phyloP scores from a whole-genome alignment of 2,329 filamentous ascomycete genomes.

The Trichoderma atrobrunneum region DNA sequence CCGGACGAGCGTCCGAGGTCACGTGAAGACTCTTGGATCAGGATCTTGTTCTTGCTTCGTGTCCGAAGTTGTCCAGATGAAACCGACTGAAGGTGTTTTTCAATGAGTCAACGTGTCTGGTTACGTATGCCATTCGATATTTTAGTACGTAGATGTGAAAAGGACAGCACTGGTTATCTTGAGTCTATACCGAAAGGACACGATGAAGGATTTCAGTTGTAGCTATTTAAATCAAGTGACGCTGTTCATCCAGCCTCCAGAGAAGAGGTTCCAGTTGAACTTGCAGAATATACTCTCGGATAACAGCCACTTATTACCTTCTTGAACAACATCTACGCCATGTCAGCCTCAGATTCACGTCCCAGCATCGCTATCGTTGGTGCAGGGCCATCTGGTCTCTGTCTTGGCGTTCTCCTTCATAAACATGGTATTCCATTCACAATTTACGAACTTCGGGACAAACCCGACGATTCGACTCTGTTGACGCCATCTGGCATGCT shows the following conservation, averaged over 20 bases:
- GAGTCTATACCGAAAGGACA: neutral
- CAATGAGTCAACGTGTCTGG: neutral
- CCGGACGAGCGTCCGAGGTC: neutral
- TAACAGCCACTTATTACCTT: neutral
- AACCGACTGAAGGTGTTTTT: neutral
- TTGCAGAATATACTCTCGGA: neutral
- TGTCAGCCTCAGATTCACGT: neutral
- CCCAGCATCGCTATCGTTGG: slow-evolving; percentile 34
- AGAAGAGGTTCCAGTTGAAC: neutral
- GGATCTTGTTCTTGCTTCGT: neutral
- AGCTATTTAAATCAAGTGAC: neutral
- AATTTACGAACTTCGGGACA: slow-evolving; percentile 36
- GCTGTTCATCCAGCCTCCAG: neutral
- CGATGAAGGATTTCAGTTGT: neutral
- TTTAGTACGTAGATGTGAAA: neutral
- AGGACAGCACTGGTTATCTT: neutral
- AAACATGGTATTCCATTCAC: slow-evolving; percentile 33
- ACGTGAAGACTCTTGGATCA: neutral
- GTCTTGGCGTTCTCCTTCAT: slow-evolving; percentile 46
- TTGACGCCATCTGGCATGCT: slow-evolving; percentile 41
- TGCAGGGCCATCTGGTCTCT: slow-evolving; percentile 46
- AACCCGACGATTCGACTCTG: slow-evolving; percentile 28
- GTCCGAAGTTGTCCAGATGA: neutral
- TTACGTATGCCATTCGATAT: neutral
- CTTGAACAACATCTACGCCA: neutral